Percentiles rank a stretch among this genome's conserved stretches.
Conservation (phyloP, 306 rosid species). For the Medicago arabica region DNA sequence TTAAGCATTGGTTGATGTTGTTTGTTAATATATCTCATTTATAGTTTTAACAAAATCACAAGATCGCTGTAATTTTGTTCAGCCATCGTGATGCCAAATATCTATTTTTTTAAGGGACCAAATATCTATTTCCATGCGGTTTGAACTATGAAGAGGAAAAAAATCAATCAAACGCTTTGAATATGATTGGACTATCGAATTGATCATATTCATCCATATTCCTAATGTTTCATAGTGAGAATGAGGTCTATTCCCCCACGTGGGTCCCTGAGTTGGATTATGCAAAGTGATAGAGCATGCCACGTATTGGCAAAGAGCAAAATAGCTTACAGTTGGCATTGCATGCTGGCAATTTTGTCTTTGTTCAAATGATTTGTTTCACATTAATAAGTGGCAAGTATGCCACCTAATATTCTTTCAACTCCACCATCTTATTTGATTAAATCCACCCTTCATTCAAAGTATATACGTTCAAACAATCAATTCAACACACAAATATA, state of each 20-base stretch:
- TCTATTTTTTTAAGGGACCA: too few relatives aligned
- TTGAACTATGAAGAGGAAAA: too few relatives aligned
- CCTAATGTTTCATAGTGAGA: background rate
- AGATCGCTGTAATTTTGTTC: too few relatives aligned
- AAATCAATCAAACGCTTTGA: too few relatives aligned
- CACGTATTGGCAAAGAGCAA: constrained; percentile 42
- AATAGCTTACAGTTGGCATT: constrained; percentile 46
- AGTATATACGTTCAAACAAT: background rate
- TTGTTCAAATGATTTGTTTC: background rate
- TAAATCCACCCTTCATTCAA: constrained; percentile 5
- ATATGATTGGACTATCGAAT: too few relatives aligned
- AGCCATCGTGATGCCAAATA: too few relatives aligned
- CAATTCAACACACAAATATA: background rate
- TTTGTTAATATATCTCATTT: too few relatives aligned
- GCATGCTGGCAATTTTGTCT: constrained; percentile 61
- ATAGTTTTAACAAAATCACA: too few relatives aligned
- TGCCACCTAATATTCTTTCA: constrained; percentile 39
- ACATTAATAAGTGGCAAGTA: constrained; percentile 32
- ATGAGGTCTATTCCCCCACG: background rate
- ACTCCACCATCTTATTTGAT: background rate
- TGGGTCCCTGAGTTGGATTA: background rate
- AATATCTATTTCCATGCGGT: too few relatives aligned
- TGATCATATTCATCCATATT: too few relatives aligned
- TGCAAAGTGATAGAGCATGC: background rate
- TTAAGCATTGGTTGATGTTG: too few relatives aligned